These are phyloP conservation scores for Lactuca saligna DNA, from an alignment of 129 eudicot genomes.

Conservation along the genomic window DNA sequence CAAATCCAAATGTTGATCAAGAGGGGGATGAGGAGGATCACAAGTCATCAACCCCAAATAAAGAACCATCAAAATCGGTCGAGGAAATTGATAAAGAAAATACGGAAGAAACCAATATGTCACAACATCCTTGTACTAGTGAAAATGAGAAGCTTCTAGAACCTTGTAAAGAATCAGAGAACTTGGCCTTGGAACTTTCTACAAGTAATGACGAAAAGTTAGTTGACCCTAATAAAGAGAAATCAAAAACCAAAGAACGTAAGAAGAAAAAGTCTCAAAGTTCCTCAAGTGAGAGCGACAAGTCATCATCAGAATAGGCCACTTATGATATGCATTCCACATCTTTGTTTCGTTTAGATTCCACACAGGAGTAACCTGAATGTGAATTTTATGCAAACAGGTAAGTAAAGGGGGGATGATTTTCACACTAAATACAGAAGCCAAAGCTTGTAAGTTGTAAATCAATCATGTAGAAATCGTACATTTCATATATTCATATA, in stretches of 20 bases:
- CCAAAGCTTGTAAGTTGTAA: conserved; percentile 4
- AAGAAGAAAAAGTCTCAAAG: not conserved
- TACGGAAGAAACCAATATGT: conserved; percentile 7
- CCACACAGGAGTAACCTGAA: not conserved
- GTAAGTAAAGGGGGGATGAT: not conserved
- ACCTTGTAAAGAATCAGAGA: conserved; percentile 16
- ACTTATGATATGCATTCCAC: conserved; percentile 1
- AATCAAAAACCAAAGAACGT: not conserved
- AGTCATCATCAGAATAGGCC: conserved; percentile 1
- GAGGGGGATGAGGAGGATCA: conserved; percentile 17
- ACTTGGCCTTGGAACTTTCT: not conserved
- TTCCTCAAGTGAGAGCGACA: conserved; percentile 18
- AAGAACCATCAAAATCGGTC: conserved; percentile 10
- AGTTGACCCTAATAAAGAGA: not conserved
- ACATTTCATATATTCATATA: conserved; percentile 8
- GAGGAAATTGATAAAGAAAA: conserved; percentile 3
- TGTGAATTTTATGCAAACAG: conserved; percentile 16
- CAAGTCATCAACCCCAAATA: conserved; percentile 17
- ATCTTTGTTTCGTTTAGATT: conserved; percentile 1
- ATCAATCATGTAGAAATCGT: conserved; percentile 13
- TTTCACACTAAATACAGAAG: conserved; percentile 22
- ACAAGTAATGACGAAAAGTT: not conserved
- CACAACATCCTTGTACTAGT: conserved; percentile 11
- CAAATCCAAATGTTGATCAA: conserved; percentile 14
- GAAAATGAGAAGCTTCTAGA: conserved; percentile 18